Conservation (phyloP, 2,329 filamentous ascomycete species). For the Plenodomus biglobosus region DNA sequence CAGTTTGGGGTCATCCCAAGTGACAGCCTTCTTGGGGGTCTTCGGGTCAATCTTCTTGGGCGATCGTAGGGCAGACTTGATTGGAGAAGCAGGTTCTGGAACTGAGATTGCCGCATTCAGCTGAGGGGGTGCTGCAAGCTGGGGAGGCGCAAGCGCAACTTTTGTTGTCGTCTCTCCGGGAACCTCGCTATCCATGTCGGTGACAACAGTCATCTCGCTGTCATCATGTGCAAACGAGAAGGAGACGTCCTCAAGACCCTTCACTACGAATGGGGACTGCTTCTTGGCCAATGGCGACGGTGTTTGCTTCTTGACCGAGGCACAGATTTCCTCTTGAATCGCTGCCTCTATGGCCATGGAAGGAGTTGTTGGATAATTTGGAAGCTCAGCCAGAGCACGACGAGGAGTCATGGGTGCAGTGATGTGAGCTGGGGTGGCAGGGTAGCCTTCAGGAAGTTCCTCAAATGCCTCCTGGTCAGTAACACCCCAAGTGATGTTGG, state of each 20-base stretch:
- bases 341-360: constrained; percentile 27
- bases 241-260: constrained; percentile 12
- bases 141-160: constrained; percentile 19
- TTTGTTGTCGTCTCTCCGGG: constrained; percentile 13
- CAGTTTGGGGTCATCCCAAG: constrained; percentile 31
- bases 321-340: constrained; percentile 28
- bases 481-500: constrained; percentile 12
- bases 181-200: constrained; percentile 15
- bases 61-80: constrained; percentile 42
- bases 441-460: constrained; percentile 22
- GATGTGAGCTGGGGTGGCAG: constrained; percentile 28
- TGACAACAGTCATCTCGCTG: constrained; percentile 14
- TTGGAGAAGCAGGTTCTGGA: constrained; percentile 23
- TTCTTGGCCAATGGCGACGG: constrained; percentile 28
- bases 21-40: constrained; percentile 44
- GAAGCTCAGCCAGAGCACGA: constrained; percentile 26
- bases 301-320: constrained; percentile 31
- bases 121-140: constrained; percentile 2
- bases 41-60: constrained; percentile 36
- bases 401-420: constrained; percentile 19
- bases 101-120: constrained; percentile 10
- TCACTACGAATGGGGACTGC: constrained; percentile 17
- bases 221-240: constrained; percentile 9
- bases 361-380: constrained; percentile 26
- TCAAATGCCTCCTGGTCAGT: constrained; percentile 20